Evolutionary conservation across 371 early-diverging fungal genomes (phyloP).

Genomic region (Saksenaea oblongispora): DNA sequence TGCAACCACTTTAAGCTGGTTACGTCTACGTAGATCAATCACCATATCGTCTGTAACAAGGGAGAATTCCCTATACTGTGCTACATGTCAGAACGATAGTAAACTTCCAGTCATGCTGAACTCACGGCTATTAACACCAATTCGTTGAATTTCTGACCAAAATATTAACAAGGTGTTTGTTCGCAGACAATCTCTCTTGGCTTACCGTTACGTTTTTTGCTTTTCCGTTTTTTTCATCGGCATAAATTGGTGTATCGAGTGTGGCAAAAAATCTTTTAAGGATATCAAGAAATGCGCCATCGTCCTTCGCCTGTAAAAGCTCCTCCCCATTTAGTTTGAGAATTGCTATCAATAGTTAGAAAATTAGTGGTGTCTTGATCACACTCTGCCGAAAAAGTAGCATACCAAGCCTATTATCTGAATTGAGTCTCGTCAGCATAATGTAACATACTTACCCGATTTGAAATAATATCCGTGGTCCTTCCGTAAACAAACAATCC

Average conservation of each 20-base stretch:
- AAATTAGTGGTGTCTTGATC: neutral
- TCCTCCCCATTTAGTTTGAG: conserved; percentile 92
- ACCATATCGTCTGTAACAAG: conserved; percentile 78
- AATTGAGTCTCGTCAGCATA: neutral
- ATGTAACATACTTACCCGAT: conserved; percentile 62
- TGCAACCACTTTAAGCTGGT: conserved; percentile 94
- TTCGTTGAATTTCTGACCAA: conserved; percentile 79
- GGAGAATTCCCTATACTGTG: conserved; percentile 85
- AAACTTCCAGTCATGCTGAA: neutral
- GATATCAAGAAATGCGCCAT: conserved; percentile 87
- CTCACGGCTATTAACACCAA: conserved; percentile 80
- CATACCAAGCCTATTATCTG: conserved; percentile 12
- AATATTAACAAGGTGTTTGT: neutral
- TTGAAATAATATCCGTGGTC: conserved; percentile 92
- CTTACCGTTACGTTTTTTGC: conserved; percentile 62
- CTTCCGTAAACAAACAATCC: conserved; percentile 94
- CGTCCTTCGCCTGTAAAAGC: conserved; percentile 83
- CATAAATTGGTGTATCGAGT: conserved; percentile 69
- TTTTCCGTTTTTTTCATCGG: conserved; percentile 56
- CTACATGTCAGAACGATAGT: neutral
- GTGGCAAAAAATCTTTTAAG: conserved; percentile 75
- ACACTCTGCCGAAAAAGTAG: neutral
- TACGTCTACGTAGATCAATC: conserved; percentile 81
- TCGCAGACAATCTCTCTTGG: neutral
- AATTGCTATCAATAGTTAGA: conserved; percentile 63